Evolutionary conservation across 129 eudicot genomes (phyloP).

Genomic region (Lonicera japonica): DNA sequence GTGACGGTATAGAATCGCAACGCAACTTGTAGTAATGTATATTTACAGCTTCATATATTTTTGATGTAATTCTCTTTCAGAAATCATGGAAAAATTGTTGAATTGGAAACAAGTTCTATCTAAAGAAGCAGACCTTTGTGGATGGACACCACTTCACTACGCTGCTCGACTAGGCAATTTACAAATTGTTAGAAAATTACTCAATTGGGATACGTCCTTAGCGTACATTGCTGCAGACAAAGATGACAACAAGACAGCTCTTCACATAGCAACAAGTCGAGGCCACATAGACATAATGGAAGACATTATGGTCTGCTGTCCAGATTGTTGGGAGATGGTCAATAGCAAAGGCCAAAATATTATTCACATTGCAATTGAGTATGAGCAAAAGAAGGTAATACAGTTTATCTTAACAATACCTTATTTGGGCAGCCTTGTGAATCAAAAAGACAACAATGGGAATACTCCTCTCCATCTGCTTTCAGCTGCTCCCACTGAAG

Average conservation of each 20-base stretch:
- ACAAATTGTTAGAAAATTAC: background rate
- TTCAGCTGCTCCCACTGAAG: background rate
- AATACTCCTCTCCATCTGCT: constrained; percentile 3
- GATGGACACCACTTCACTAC: constrained; percentile 21
- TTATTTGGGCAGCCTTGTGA: constrained; percentile 7
- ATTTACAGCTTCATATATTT: no score
- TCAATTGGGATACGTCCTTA: background rate
- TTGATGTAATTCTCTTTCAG: no score
- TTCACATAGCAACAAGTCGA: constrained; percentile 23
- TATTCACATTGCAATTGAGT: constrained; percentile 17
- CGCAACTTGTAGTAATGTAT: no score
- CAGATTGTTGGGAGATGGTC: constrained; percentile 23
- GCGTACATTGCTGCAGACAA: constrained; percentile 6
- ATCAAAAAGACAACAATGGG: constrained; percentile 16
- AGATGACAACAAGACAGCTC: constrained; percentile 10
- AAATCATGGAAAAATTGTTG: background rate
- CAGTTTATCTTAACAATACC: background rate
- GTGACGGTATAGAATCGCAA: no score
- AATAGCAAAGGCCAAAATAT: constrained; percentile 13
- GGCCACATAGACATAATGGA: constrained; percentile 12
- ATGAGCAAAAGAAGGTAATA: background rate
- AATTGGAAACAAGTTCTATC: constrained; percentile 4
- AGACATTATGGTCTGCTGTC: constrained; percentile 7
- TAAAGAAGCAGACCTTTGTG: background rate
- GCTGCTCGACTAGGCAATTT: constrained; percentile 5